Evolutionary conservation across 352 stramenopile species (phyloP).

Genomic region (Phytophthora foliorum): DNA sequence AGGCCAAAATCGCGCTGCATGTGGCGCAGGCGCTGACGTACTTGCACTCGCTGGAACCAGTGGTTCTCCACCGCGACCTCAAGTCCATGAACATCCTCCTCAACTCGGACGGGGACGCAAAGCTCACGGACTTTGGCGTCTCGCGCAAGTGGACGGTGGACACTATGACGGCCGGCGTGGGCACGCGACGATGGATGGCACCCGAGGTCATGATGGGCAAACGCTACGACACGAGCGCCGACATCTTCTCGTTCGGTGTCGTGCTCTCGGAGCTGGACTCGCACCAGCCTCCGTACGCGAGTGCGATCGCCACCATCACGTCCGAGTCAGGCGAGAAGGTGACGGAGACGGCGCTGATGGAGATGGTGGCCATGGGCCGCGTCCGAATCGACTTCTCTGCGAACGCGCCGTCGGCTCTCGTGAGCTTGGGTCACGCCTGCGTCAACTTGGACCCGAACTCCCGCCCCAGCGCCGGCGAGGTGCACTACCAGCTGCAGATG

Average conservation of each 20-base stretch:
- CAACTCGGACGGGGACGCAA: slow-evolving; percentile 39
- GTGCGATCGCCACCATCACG: slow-evolving; percentile 32
- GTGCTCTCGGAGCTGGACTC: slow-evolving; percentile 51
- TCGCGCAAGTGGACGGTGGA: slow-evolving; percentile 47
- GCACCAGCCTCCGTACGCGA: slow-evolving; percentile 44
- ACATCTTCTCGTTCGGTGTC: slow-evolving; percentile 59
- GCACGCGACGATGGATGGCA: slow-evolving; percentile 57
- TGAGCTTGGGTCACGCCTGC: slow-evolving; percentile 36
- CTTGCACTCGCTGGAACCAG: slow-evolving; percentile 55
- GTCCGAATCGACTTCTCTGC: slow-evolving; percentile 42
- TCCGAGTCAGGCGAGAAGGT: slow-evolving; percentile 37
- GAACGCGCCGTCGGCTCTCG: slow-evolving; percentile 27
- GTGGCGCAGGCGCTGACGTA: slow-evolving; percentile 60
- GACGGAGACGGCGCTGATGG: slow-evolving; percentile 41
- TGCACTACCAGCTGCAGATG: slow-evolving; percentile 44
- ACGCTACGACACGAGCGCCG: slow-evolving; percentile 52
- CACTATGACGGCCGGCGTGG: slow-evolving; percentile 59
- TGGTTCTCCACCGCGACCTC: slow-evolving; percentile 60
- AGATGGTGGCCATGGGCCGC: slow-evolving; percentile 43
- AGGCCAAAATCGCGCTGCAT: slow-evolving; percentile 52
- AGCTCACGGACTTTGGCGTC: slow-evolving; percentile 70
- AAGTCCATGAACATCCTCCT: slow-evolving; percentile 75
- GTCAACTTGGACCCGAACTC: slow-evolving; percentile 34
- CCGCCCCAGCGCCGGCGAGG: slow-evolving; percentile 35
- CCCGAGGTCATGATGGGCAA: slow-evolving; percentile 65